Percentiles rank a stretch among this genome's conserved stretches.
These are phyloP conservation scores for Podospora pseudopauciseta DNA, from an alignment of 495 filamentous ascomycete species.

Conservation along the genomic window DNA sequence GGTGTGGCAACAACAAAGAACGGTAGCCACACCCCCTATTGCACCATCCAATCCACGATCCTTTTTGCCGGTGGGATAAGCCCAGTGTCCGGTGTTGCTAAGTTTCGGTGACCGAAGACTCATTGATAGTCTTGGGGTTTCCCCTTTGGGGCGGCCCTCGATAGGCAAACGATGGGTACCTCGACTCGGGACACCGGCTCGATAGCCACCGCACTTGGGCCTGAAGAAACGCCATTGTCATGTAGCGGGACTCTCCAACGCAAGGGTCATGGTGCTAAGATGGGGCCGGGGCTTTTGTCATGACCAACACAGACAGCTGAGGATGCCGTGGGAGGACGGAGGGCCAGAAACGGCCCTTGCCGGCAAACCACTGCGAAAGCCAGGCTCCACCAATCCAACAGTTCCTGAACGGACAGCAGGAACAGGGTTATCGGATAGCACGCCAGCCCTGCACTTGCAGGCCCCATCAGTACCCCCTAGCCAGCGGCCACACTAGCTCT, in stretches of 20 bases:
- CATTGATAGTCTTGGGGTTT: slow-evolving; percentile 39
- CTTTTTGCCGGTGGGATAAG: slow-evolving; percentile 35
- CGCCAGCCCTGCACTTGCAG: slow-evolving; percentile 11
- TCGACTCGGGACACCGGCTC: slow-evolving; percentile 35
- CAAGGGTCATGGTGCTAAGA: slow-evolving; percentile 22
- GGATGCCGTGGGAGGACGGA: not conserved
- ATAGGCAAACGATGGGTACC: slow-evolving; percentile 33
- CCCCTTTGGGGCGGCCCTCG: slow-evolving; percentile 33
- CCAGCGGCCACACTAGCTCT: not conserved
- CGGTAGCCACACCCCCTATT: slow-evolving; percentile 22
- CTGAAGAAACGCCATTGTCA: slow-evolving; percentile 41
- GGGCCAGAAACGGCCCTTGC: slow-evolving; percentile 13
- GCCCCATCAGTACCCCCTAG: slow-evolving; percentile 1
- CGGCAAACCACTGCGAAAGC: not conserved
- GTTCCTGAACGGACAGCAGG: slow-evolving; percentile 15
- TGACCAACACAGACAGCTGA: not conserved
- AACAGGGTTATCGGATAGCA: slow-evolving; percentile 11
- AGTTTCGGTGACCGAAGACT: slow-evolving; percentile 43
- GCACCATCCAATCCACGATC: slow-evolving; percentile 21
- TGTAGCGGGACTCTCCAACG: slow-evolving; percentile 26
- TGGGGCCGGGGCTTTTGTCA: slow-evolving; percentile 12
- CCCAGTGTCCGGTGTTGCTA: slow-evolving; percentile 30
- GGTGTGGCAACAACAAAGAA: slow-evolving; percentile 14
- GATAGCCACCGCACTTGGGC: slow-evolving; percentile 51
- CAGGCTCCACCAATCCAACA: not conserved